Conservation (phyloP, 495 filamentous ascomycete species). For the Recurvomyces mirabilis region DNA sequence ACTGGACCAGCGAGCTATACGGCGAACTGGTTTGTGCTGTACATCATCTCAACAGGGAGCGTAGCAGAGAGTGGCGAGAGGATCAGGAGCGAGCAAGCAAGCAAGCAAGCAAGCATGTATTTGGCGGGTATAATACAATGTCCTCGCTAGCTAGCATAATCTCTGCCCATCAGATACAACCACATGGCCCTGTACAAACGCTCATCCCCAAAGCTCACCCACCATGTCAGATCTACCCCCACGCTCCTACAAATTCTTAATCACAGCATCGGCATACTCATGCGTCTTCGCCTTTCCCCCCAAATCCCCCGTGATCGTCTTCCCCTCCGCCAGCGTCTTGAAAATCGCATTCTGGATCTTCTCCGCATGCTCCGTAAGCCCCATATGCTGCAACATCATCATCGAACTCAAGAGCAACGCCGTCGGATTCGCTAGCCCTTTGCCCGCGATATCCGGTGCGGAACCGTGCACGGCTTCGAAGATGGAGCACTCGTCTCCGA, state of each 20-base stretch:
- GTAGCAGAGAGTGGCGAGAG: no score
- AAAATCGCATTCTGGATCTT: conserved; percentile 92
- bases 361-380: conserved; percentile 67
- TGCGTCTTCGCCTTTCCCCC: conserved; percentile 87
- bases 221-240: no score
- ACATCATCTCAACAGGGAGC: no score
- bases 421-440: conserved; percentile 89
- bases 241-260: background rate
- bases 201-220: no score
- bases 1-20: no score
- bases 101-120: no score
- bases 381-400: conserved; percentile 99
- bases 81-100: no score
- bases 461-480: conserved; percentile 99
- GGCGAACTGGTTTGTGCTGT: no score
- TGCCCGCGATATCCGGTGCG: conserved; percentile 93
- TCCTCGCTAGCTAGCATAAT: no score
- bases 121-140: no score
- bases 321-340: conserved; percentile 86
- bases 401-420: conserved; percentile 81
- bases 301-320: conserved; percentile 85
- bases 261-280: conserved; percentile 73
- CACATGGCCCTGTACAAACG: no score
- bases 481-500: conserved; percentile 97
- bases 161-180: no score